Evolutionary conservation across 2,329 filamentous ascomycete genomes (phyloP).

Genomic region (Paraconiothyrium brasiliense): DNA sequence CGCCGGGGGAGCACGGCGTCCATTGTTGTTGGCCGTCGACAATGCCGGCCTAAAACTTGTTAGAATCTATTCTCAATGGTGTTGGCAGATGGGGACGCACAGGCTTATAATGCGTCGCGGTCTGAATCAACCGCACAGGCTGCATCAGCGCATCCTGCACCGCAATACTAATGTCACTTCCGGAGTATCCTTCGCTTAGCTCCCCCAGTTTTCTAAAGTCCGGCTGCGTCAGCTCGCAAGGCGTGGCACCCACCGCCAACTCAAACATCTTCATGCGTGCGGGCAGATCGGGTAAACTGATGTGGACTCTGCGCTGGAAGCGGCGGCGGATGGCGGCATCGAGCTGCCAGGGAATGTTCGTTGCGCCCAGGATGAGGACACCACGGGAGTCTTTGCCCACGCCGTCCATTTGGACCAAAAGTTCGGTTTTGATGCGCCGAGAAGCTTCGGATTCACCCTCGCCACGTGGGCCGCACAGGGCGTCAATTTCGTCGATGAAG

Average conservation of each 20-base stretch:
- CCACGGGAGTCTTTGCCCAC: slow-evolving; percentile 95
- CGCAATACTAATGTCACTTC: slow-evolving; percentile 93
- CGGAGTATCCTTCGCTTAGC: slow-evolving; percentile 91
- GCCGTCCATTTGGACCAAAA: slow-evolving; percentile 99
- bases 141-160: slow-evolving; percentile 98
- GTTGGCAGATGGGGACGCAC: slow-evolving; percentile 57
- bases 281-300: slow-evolving; percentile 85
- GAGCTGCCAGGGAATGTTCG: slow-evolving; percentile 98
- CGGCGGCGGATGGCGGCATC: slow-evolving; percentile 94
- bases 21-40: slow-evolving; percentile 73
- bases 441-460: slow-evolving; percentile 99
- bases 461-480: slow-evolving; percentile 87
- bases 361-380: slow-evolving; percentile 93
- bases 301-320: slow-evolving; percentile 96
- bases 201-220: slow-evolving; percentile 84
- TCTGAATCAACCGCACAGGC: slow-evolving; percentile 94
- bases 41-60: slow-evolving; percentile 63
- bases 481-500: slow-evolving; percentile 98
- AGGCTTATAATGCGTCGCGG: slow-evolving; percentile 96
- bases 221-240: slow-evolving; percentile 78
- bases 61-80: neutral
- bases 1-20: slow-evolving; percentile 94
- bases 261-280: slow-evolving; percentile 96
- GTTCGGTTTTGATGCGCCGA: slow-evolving; percentile 96
- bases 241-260: slow-evolving; percentile 90